Evolutionary conservation across 179 eudicot species (phyloP), one percentile per base, ranked within the genome.

Genomic region (Amaranthus tricolor): DNA sequence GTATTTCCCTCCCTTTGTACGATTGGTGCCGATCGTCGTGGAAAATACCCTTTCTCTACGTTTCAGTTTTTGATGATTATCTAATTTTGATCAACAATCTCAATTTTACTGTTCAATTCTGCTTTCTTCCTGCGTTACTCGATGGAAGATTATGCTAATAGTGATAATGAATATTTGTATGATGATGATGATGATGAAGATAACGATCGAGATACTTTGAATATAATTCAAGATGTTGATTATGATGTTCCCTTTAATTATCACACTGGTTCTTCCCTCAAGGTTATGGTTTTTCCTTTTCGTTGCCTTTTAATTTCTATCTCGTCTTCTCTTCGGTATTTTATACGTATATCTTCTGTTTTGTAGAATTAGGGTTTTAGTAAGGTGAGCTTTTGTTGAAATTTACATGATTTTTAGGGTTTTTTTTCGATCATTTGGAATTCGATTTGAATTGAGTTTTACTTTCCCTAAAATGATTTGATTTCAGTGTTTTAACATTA

Each of bases 81-180:
- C 48, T 15, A 31, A 7, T 13, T 14, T 31, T 53, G 48, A 68
- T 49, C 55, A 9, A 9, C 17, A 44, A 19, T 50, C 53, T 16
- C 44, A 68, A 24, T 31, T 68, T 53, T 14, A 6, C 6, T 1
- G 24, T 66, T 20, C 11, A 9, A 17, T 10, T 66, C 21, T 11
- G 53, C 58, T 54, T 54, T 50, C 21, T 7, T 8, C 1, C 19
- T 11, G 72, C 60, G 20, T 59, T 24, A 53, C 4, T 68, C 43
- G 7, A 75, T 74, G 78, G 78, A 80, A 57, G 84, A 78, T 78
- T 78, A 70, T 21, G 56, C 56, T 31, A 73, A 64, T 40, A 75
- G 81, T 56, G 88, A 83, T 64, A 61, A 70, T 60, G 84, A 80
- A 5, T 72, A 8, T 43, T 75, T 72, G 69, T 75, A 75, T 20